Base-by-base conservation (phyloP, 495 filamentous ascomycete genomes). In the Friedmanniomyces simplex region DNA sequence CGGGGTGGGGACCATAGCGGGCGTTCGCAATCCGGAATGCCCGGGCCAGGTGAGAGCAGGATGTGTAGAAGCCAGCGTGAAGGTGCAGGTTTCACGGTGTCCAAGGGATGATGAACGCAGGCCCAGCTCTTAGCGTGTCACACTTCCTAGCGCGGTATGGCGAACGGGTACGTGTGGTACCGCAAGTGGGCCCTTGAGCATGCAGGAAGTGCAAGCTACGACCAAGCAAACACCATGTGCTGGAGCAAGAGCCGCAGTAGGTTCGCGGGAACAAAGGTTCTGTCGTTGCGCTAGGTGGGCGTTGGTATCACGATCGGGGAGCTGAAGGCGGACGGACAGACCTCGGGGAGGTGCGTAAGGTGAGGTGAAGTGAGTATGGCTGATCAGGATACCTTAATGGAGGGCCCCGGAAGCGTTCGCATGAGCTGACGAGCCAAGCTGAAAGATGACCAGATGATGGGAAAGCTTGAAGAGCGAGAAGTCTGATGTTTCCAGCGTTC, bases 1-100 rank as follows among this genome's bases (percentile, higher is more conserved):
- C 28, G 54, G 54, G 7, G 54, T 57, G 11, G 54, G 54, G 2
- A 57, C 54, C 54, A 57, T 57, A 28, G 18, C 46, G 1, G 54
- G 54, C 20, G 54, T 54, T 12, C 51, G 6, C 21, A 54, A 26
- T 11, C 21, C 32, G 18, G 51, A n/a, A 41, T 43, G 32, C 1
- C 51, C 51, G 20, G 51, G 51, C 51, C 51, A 54, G 51, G 41
- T 39, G 18, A 54, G 20, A 43, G 32, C 51, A 7, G 51, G 51
- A 42, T 54, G 51, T 3, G 39, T 43, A 43, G 49, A 28, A 52
- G 51, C 51, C 51, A 54, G 51, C 37, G 36, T 42, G 49, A 6
- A 47, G 43, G 16, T 47, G 43, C 8, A 47, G 6, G 18, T 21
- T 30, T 49, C 3, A n/a, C 18, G 18, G 11, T n/a, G 11, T n/a